Conservation (phyloP, 108 stramenopile genomes). For the Skeletonema tropicum region DNA sequence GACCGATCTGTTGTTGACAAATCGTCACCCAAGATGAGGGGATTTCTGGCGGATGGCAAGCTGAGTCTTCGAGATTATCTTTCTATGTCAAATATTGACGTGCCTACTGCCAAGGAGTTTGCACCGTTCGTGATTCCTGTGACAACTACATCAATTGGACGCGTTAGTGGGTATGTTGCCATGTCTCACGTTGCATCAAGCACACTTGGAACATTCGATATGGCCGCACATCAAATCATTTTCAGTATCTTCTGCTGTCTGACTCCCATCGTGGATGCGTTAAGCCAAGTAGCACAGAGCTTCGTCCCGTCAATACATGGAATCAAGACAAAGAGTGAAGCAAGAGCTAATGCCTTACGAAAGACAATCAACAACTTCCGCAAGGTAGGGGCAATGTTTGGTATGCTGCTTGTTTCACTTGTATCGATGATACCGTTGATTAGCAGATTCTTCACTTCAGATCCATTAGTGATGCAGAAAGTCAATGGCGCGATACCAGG, state of each 20-base stretch:
- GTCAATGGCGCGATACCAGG: conserved; percentile 75
- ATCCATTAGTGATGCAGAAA: conserved; percentile 59
- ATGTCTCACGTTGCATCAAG: conserved; percentile 72
- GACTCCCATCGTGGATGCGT: conserved; percentile 69
- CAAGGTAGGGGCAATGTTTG: conserved; percentile 68
- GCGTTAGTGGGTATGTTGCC: conserved; percentile 68
- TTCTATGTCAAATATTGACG: conserved; percentile 14
- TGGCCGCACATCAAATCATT: conserved; percentile 78
- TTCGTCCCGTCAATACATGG: conserved; percentile 70
- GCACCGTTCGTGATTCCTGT: conserved; percentile 72
- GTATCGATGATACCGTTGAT: conserved; percentile 64
- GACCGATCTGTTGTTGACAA: background rate
- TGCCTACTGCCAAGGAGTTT: conserved; percentile 48
- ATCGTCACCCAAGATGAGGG: conserved; percentile 22
- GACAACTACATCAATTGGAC: conserved; percentile 69
- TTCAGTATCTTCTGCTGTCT: conserved; percentile 71
- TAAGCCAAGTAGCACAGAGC: conserved; percentile 72
- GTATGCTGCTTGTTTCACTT: conserved; percentile 59
- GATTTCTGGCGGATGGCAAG: conserved; percentile 37
- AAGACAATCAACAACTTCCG: conserved; percentile 64
- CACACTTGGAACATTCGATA: conserved; percentile 58
- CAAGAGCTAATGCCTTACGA: conserved; percentile 60
- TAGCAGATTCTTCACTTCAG: conserved; percentile 72
- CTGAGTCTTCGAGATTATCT: conserved; percentile 18
- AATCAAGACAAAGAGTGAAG: conserved; percentile 32